phyloP scores from a whole-genome alignment of 495 filamentous ascomycete species.

The Podospora didyma region DNA sequence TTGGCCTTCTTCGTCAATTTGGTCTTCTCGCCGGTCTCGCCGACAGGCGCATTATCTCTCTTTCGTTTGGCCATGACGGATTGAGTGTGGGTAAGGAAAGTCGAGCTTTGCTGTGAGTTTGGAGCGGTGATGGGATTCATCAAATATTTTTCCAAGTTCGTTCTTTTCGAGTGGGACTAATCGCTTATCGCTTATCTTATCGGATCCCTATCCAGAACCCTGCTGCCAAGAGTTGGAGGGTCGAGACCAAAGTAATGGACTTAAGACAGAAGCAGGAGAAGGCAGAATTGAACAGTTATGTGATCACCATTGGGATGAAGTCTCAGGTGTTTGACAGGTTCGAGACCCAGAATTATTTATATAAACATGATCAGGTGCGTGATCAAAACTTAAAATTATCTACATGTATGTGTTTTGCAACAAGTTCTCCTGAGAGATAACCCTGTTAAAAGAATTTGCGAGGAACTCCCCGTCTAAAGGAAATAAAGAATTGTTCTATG shows the following conservation, averaged over 20 bases:
- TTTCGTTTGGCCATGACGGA: conserved; percentile 72
- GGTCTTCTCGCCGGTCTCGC: conserved; percentile 15
- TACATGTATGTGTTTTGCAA: neutral
- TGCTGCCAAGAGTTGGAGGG: no score
- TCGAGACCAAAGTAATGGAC: no score
- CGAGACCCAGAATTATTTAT: no score
- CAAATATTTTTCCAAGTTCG: neutral
- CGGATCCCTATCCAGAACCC: neutral
- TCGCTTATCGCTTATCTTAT: conserved; percentile 2
- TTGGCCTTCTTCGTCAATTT: conserved; percentile 38
- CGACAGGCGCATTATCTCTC: conserved; percentile 44
- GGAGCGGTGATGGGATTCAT: neutral
- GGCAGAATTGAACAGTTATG: no score
- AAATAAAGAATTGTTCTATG: no score
- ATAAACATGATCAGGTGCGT: neutral
- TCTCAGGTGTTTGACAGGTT: no score
- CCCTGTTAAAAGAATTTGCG: neutral
- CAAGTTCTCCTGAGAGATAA: neutral
- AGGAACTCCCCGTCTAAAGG: neutral
- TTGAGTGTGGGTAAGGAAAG: conserved; percentile 1
- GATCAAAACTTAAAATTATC: neutral
- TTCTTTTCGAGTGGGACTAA: conserved; percentile 2
- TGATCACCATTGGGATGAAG: no score
- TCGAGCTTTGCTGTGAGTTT: neutral
- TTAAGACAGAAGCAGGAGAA: no score